phyloP scores from a whole-genome alignment of 768 basidiomycete genomes.

The Boletus rex-veris region DNA sequence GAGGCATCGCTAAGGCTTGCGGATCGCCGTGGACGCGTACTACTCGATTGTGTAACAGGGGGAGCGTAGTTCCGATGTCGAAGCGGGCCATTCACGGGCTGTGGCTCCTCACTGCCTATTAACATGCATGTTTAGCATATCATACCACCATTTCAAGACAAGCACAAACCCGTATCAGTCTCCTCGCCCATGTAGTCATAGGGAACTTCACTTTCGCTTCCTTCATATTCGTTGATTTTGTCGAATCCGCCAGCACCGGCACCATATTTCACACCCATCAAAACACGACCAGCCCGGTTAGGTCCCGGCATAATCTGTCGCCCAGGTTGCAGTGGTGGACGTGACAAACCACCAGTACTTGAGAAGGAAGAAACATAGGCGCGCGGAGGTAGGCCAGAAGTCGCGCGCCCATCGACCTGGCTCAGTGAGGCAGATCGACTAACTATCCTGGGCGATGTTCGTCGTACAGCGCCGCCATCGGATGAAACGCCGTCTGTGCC shows the following conservation, averaged over 20 bases:
- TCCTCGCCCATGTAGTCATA: constrained; percentile 34
- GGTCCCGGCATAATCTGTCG: constrained; percentile 44
- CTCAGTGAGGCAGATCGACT: constrained; percentile 32
- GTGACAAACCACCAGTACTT: constrained; percentile 35
- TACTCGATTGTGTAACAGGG: constrained; percentile 36
- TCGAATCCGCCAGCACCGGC: constrained; percentile 37
- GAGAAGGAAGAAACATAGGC: constrained; percentile 29
- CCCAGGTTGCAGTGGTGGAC: constrained; percentile 39
- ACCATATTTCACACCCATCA: constrained; percentile 40
- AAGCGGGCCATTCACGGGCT: constrained; percentile 19
- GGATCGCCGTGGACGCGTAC: constrained; percentile 65
- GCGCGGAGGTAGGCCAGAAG: constrained; percentile 32
- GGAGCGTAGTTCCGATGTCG: constrained; percentile 29
- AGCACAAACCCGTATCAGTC: constrained; percentile 38
- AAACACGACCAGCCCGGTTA: constrained; percentile 47
- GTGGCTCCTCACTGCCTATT: constrained; percentile 32
- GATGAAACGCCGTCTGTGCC: constrained; percentile 23
- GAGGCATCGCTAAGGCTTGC: constrained; percentile 70
- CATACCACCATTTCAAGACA: constrained; percentile 5
- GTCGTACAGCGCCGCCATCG: constrained; percentile 20
- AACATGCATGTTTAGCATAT: constrained; percentile 22
- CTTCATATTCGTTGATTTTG: constrained; percentile 46
- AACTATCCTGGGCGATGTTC: constrained; percentile 27
- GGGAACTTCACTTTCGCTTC: constrained; percentile 38
- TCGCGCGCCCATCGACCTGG: constrained; percentile 35